phyloP scores from a whole-genome alignment of 2,329 filamentous ascomycete species.

The Talaromyces albobiverticillius region DNA sequence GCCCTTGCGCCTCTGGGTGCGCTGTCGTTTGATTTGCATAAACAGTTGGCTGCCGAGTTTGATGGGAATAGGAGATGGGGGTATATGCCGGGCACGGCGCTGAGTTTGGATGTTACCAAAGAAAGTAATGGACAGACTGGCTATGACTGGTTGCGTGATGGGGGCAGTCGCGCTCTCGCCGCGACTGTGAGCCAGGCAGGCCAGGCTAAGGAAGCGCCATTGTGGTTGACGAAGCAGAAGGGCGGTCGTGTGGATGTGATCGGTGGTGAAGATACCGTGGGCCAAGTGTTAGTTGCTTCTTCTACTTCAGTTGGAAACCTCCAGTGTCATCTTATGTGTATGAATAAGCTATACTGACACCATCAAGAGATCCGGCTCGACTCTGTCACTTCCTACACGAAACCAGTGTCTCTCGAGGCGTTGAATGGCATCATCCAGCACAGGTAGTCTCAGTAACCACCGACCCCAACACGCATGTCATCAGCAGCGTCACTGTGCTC shows the following conservation, averaged over 20 bases:
- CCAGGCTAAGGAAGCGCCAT: slow-evolving; percentile 38
- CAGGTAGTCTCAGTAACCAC: slow-evolving; percentile 52
- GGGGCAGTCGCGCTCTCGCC: slow-evolving; percentile 59
- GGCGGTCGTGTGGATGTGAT: slow-evolving; percentile 61
- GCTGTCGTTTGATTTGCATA: slow-evolving; percentile 68
- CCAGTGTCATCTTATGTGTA: no score
- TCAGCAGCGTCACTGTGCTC: slow-evolving; percentile 54
- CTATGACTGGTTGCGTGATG: slow-evolving; percentile 66
- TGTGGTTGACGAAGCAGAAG: slow-evolving; percentile 57
- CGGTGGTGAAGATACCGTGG: slow-evolving; percentile 58
- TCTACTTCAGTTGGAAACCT: no score
- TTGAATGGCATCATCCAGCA: slow-evolving; percentile 65
- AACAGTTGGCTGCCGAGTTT: slow-evolving; percentile 58
- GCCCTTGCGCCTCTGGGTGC: slow-evolving; percentile 58
- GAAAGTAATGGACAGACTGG: slow-evolving; percentile 43
- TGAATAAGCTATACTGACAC: background rate
- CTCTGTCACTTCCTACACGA: slow-evolving; percentile 66
- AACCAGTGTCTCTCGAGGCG: slow-evolving; percentile 57
- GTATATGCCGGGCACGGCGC: slow-evolving; percentile 57
- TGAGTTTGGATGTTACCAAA: slow-evolving; percentile 50
- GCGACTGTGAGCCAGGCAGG: slow-evolving; percentile 39
- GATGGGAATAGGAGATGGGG: slow-evolving; percentile 59
- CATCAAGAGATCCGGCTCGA: slow-evolving; percentile 59
- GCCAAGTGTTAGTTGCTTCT: slow-evolving; percentile 58
- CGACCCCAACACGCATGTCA: slow-evolving; percentile 46